phyloP scores from a whole-genome alignment of 2,329 filamentous ascomycete genomes.

The Paecilomyces niveus region DNA sequence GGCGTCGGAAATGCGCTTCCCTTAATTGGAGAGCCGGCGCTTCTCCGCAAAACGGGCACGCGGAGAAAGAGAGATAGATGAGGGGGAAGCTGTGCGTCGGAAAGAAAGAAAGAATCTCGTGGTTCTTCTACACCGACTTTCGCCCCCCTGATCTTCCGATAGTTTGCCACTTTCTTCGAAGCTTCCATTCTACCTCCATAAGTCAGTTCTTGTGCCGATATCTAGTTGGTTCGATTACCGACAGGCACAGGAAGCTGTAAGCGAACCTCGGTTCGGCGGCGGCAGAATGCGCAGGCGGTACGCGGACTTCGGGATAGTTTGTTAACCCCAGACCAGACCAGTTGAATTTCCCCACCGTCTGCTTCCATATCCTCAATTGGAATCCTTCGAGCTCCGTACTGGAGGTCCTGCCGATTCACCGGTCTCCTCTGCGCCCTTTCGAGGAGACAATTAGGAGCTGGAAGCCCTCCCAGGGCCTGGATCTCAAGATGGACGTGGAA shows the following conservation, averaged over 20 bases:
- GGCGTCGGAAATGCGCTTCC: not conserved
- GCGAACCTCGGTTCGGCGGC: conserved; percentile 29
- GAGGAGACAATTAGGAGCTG: not conserved
- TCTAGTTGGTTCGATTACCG: not conserved
- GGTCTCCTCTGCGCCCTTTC: not conserved
- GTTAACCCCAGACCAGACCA: conserved; percentile 3
- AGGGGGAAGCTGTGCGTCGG: not conserved
- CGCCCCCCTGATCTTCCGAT: not conserved
- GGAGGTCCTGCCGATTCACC: not conserved
- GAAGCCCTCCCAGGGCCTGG: not conserved
- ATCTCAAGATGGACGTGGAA: conserved; percentile 36
- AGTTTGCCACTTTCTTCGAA: not conserved
- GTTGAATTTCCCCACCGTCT: conserved; percentile 12
- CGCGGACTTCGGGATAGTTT: conserved; percentile 15
- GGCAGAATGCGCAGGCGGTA: conserved; percentile 26
- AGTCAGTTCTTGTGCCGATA: not conserved
- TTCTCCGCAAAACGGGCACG: not conserved
- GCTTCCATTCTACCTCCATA: not conserved
- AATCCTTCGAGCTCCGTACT: not conserved
- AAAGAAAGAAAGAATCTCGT: not conserved
- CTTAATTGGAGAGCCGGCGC: not conserved
- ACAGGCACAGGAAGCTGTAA: not conserved
- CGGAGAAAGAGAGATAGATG: not conserved
- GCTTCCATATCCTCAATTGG: not conserved
- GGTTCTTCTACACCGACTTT: not conserved